Base-by-base conservation (phyloP, 2,329 filamentous ascomycete genomes). In the Alternaria panax region DNA sequence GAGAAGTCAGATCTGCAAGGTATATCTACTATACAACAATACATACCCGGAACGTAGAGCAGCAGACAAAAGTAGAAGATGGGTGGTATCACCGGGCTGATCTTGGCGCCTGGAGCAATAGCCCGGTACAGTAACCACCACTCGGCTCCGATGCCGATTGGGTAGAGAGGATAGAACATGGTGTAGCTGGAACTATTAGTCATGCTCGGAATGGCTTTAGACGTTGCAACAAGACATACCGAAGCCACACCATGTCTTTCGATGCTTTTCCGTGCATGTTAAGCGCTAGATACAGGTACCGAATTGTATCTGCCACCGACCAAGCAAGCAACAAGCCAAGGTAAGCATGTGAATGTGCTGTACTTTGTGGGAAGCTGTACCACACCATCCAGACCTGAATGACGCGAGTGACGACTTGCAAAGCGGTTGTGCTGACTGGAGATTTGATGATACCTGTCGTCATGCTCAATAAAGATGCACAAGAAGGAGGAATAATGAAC, bases 301-400 rank as follows among this genome's bases (percentile, higher is more conserved):
- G 57, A 27, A 72, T 59, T 1, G 52, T 34, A 40, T 73, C 70
- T 7, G 70, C 70, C 7, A 59, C n/a, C 12, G 65, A 51, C 70
- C 70, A 73, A 8, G 69, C 70, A 18, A 69, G 32, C 14, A 72
- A 36, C 18, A 72, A 47, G 7, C 63, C 52, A 8, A 54, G n/a
- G 32, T 71, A 73, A 4, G 70, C 68, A 16, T 12, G 24, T 1
- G 66, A 70, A 2, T 54, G 20, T 5, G 66, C 64, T 1, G 69
- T 71, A 38, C 45, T 66, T 2, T 27, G 36, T 0, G 70, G 70
- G 34, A 71, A 73, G 9, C 46, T 43, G 22, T 55, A 66, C 70
- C 69, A 73, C 6, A 73, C 63, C 65, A 73, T 67, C 70, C 70
- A 73, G 3, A 71, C 66, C 40, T 73, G 70, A 18, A 73, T 73